Conservation (phyloP, 2,329 filamentous ascomycete genomes). For the Zasmidium angulare region DNA sequence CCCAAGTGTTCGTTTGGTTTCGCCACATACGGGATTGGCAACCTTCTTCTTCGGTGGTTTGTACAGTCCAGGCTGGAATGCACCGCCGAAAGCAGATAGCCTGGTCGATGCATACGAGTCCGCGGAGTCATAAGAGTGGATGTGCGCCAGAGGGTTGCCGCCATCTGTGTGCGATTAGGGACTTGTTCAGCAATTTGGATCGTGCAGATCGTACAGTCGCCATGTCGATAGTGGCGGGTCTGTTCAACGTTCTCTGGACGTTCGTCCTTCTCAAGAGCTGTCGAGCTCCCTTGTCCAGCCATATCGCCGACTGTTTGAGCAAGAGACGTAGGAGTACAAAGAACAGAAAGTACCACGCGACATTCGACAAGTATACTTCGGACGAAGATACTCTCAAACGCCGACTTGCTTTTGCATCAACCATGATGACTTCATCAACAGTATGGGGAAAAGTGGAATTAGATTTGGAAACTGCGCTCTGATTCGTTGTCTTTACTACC, state of each 20-base stretch:
- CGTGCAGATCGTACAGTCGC: neutral
- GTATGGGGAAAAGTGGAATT: neutral
- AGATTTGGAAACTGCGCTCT: neutral
- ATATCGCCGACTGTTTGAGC: neutral
- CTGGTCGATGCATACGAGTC: neutral
- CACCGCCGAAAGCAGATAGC: constrained; percentile 7
- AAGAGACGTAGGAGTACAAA: neutral
- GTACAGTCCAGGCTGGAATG: constrained; percentile 8
- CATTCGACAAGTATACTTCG: neutral
- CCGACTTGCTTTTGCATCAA: neutral
- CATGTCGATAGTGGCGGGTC: neutral
- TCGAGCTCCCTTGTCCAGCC: neutral
- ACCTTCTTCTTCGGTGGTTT: constrained; percentile 1
- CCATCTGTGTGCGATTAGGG: neutral
- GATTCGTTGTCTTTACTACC: neutral
- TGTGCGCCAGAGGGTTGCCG: constrained; percentile 8
- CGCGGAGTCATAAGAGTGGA: neutral
- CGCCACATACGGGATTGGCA: neutral
- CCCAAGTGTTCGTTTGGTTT: neutral
- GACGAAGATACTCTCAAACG: neutral
- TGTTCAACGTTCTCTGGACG: neutral
- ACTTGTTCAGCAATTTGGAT: neutral
- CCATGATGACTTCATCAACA: neutral
- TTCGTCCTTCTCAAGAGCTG: neutral
- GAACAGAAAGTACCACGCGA: neutral